Conservation (phyloP, 129 eudicot species). For the Heracleum sosnowskyi region DNA sequence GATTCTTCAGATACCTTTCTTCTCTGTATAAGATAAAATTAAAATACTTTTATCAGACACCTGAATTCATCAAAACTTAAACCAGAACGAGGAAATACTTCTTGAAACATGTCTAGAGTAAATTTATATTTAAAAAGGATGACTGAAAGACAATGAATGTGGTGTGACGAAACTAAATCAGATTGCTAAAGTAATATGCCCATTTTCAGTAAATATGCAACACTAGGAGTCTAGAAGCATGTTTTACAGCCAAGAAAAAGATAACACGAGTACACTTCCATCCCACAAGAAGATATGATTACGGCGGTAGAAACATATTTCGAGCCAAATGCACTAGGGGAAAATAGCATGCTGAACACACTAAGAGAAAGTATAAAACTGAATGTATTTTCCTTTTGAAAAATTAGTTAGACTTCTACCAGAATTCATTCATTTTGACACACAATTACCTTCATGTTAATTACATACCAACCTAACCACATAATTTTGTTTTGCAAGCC, state of each 20-base stretch:
- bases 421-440: not conserved
- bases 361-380: not conserved
- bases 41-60: not conserved
- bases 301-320: not conserved
- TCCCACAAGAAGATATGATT: not conserved
- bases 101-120: not conserved
- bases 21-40: slow-evolving; percentile 32
- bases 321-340: not conserved
- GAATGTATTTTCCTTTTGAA: no score
- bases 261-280: not conserved
- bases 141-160: not conserved
- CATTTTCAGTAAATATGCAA: not conserved
- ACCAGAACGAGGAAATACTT: not conserved
- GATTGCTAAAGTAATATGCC: not conserved
- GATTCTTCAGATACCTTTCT: slow-evolving; percentile 31
- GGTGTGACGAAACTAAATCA: not conserved
- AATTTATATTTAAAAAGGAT: not conserved
- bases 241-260: not conserved
- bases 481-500: not conserved
- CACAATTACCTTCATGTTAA: no score
- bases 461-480: not conserved
- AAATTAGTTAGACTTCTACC: not conserved
- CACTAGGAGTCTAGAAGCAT: not conserved
- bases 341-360: not conserved
- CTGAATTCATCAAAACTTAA: not conserved